Evolutionary conservation across 306 rosid genomes (phyloP).

Genomic region (Glycyrrhiza uralensis): DNA sequence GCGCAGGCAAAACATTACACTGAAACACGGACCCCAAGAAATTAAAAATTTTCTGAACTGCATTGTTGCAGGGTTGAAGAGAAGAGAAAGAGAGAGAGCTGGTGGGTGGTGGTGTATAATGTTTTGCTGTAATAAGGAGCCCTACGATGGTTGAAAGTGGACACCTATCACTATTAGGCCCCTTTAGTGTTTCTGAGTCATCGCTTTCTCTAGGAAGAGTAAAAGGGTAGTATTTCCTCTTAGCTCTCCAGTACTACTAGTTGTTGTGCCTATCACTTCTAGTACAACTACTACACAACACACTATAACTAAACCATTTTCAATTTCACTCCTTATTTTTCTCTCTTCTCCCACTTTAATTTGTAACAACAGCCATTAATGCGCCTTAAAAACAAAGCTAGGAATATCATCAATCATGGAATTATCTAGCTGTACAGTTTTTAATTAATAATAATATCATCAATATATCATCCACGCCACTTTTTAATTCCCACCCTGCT

Average conservation of each 20-base stretch:
- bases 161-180: conserved; percentile 40
- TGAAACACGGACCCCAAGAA: conserved; percentile 43
- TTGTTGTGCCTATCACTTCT: conserved; percentile 28
- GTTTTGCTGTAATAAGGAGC: conserved; percentile 35
- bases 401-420: conserved; percentile 27
- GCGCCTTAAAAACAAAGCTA: conserved; percentile 20
- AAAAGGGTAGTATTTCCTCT: background rate
- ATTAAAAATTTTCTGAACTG: conserved; percentile 14
- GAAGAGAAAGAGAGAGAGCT: no score
- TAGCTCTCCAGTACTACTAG: conserved; percentile 24
- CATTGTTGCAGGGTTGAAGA: conserved; percentile 23
- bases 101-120: conserved; percentile 22
- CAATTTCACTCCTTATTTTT: background rate
- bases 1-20: conserved; percentile 29
- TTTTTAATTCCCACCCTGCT: background rate
- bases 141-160: conserved; percentile 33
- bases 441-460: background rate
- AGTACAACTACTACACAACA: background rate
- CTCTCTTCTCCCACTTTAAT: no score
- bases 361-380: conserved; percentile 34
- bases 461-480: background rate
- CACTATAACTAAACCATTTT: background rate
- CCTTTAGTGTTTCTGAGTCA: conserved; percentile 24
- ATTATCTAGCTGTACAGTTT: conserved; percentile 30
- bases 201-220: conserved; percentile 42